phyloP scores from a whole-genome alignment of 1,284 basidiomycete genomes.

The Exobasidium cylindrosporum region DNA sequence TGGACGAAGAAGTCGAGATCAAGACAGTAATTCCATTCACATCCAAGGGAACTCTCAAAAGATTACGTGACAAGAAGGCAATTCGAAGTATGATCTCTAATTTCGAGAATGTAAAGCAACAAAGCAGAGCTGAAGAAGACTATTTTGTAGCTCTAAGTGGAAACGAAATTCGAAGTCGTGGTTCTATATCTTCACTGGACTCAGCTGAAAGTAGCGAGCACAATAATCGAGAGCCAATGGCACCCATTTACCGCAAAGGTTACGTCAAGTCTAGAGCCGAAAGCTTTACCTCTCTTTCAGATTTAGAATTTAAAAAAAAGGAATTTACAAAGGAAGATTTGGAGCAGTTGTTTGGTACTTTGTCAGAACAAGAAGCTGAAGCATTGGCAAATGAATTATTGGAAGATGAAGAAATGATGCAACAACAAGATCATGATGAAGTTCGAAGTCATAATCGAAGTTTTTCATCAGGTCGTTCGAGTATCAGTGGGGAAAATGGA shows the following conservation, averaged over 20 bases:
- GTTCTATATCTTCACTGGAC: constrained; percentile 12
- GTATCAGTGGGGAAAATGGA: constrained; percentile 8
- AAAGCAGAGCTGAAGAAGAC: constrained; percentile 16
- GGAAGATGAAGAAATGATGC: constrained; percentile 19
- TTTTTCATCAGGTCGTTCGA: constrained; percentile 7
- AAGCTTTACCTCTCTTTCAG: constrained; percentile 28
- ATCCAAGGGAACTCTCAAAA: constrained; percentile 26
- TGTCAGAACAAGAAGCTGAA: constrained; percentile 29
- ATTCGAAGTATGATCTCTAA: constrained; percentile 40
- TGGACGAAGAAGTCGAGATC: constrained; percentile 15
- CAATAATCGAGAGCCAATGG: constrained; percentile 15
- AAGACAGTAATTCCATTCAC: constrained; percentile 1
- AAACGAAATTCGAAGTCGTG: not conserved
- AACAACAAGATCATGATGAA: constrained; percentile 1
- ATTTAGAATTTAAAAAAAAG: constrained; percentile 11
- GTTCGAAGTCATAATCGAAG: constrained; percentile 7
- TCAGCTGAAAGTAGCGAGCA: not conserved
- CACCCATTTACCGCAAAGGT: constrained; percentile 29
- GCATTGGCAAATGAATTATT: constrained; percentile 34
- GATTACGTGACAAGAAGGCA: constrained; percentile 39
- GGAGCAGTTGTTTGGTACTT: constrained; percentile 22
- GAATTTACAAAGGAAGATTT: constrained; percentile 22
- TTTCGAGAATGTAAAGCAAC: constrained; percentile 29
- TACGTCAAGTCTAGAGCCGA: constrained; percentile 34
- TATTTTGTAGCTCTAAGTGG: constrained; percentile 20